Conservation (phyloP, 2,329 filamentous ascomycete genomes). For the Penicillium nordicum region DNA sequence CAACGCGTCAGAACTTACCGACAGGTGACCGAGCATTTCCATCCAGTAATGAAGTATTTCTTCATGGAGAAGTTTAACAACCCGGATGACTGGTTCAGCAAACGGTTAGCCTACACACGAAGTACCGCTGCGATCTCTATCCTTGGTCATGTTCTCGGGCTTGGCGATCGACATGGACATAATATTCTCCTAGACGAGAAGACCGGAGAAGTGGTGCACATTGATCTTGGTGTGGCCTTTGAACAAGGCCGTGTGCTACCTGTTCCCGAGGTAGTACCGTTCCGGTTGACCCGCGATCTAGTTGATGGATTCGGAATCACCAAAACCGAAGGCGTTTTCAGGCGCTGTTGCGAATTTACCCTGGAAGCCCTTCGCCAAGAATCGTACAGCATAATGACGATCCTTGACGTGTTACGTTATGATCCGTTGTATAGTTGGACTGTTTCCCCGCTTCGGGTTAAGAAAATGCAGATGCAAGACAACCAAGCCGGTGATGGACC, state of each 20-base stretch:
- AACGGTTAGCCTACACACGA: constrained; percentile 83
- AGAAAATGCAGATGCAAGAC: constrained; percentile 68
- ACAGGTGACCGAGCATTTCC: constrained; percentile 75
- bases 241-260: constrained; percentile 94
- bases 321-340: constrained; percentile 91
- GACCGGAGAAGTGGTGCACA: constrained; percentile 92
- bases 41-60: constrained; percentile 93
- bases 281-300: constrained; percentile 88
- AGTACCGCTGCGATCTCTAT: constrained; percentile 95
- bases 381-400: constrained; percentile 96
- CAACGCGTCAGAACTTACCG: constrained; percentile 71
- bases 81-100: constrained; percentile 93
- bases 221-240: constrained; percentile 94
- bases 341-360: constrained; percentile 97
- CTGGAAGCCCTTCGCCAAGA: constrained; percentile 93
- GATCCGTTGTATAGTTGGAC: constrained; percentile 97
- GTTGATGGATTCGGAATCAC: constrained; percentile 97
- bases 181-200: constrained; percentile 91
- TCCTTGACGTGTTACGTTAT: constrained; percentile 95
- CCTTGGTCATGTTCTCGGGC: constrained; percentile 84
- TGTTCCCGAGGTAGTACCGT: constrained; percentile 92
- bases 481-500: constrained; percentile 42
- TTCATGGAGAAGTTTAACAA: constrained; percentile 93
- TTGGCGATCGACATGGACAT: constrained; percentile 92
- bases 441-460: constrained; percentile 67